phyloP scores from a whole-genome alignment of 225 moss, liverwort and hornwort genomes.

The Climacium dendroides region DNA sequence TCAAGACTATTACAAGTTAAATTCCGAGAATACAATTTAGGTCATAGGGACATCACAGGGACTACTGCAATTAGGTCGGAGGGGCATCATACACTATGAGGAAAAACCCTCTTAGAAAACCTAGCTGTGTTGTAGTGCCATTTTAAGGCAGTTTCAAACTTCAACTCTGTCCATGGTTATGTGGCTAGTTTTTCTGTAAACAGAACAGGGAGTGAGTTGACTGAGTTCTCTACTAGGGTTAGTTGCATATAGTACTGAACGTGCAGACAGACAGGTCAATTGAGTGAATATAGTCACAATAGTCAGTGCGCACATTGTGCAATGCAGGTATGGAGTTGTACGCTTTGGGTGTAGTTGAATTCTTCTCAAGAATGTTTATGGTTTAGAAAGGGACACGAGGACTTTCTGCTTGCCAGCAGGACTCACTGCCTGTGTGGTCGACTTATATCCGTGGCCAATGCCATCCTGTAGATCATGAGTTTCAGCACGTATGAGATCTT shows the following conservation, averaged over 20 bases:
- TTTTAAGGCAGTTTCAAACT: not conserved
- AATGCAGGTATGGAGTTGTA: slow-evolving; percentile 18
- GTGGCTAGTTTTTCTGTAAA: not conserved
- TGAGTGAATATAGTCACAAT: not conserved
- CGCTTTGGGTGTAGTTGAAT: not conserved
- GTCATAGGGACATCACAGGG: not conserved
- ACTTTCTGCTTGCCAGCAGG: not conserved
- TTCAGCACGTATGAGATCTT: not conserved
- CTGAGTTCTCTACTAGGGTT: not conserved
- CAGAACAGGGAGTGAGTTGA: not conserved
- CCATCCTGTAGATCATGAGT: not conserved
- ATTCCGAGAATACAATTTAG: not conserved
- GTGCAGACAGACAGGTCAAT: not conserved
- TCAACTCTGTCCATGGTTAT: not conserved
- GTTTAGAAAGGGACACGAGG: not conserved
- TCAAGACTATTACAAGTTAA: not conserved
- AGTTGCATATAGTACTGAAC: not conserved
- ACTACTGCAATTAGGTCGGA: not conserved
- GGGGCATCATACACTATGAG: not conserved
- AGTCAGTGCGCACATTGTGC: slow-evolving; percentile 48
- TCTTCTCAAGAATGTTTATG: not conserved
- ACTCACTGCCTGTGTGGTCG: not conserved
- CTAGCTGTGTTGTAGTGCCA: not conserved
- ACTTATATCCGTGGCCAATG: not conserved
- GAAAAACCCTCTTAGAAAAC: not conserved